Evolutionary conservation across 2,329 filamentous ascomycete species (phyloP).

Genomic region (Clonostachys rhizophaga): DNA sequence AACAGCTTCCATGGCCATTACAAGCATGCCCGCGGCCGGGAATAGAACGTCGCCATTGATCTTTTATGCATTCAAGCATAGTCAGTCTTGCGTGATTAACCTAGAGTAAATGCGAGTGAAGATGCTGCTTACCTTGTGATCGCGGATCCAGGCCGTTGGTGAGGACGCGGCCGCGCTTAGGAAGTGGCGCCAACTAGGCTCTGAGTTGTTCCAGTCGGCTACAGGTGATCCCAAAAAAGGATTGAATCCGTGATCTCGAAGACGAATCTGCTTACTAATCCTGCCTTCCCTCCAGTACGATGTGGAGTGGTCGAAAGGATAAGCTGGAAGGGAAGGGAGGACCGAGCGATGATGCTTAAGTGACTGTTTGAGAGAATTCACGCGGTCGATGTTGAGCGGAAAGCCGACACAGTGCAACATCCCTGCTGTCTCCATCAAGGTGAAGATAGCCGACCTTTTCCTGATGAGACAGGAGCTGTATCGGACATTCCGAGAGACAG

Average conservation of each 20-base stretch:
- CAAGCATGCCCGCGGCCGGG: too few relatives aligned
- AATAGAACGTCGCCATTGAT: too few relatives aligned
- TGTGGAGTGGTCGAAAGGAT: conserved; percentile 13
- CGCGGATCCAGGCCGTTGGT: too few relatives aligned
- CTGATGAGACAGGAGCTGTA: background rate
- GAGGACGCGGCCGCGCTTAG: conserved; percentile 8
- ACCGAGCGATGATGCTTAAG: background rate
- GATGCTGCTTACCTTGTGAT: too few relatives aligned
- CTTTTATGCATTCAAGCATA: too few relatives aligned
- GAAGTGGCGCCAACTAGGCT: conserved; percentile 22
- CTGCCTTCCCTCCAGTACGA: conserved; percentile 11
- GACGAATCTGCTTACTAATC: conserved; percentile 12
- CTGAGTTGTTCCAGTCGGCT: conserved; percentile 9
- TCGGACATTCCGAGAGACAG: background rate
- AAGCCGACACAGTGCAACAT: background rate
- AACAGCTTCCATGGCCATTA: too few relatives aligned
- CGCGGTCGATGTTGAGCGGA: background rate
- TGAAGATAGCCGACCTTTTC: background rate
- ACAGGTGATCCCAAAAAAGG: conserved; percentile 12
- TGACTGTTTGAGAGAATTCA: background rate
- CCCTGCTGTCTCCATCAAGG: background rate
- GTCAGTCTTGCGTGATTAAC: too few relatives aligned
- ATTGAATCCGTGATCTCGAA: conserved; percentile 5
- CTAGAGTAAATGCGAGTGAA: too few relatives aligned
- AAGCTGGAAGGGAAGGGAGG: conserved; percentile 8